A percentile compares a stretch with the other conserved stretches of the same genome.
These are phyloP conservation scores for Leccinum subfulvum DNA, from an alignment of 1,284 basidiomycete genomes.

Conservation along the genomic window DNA sequence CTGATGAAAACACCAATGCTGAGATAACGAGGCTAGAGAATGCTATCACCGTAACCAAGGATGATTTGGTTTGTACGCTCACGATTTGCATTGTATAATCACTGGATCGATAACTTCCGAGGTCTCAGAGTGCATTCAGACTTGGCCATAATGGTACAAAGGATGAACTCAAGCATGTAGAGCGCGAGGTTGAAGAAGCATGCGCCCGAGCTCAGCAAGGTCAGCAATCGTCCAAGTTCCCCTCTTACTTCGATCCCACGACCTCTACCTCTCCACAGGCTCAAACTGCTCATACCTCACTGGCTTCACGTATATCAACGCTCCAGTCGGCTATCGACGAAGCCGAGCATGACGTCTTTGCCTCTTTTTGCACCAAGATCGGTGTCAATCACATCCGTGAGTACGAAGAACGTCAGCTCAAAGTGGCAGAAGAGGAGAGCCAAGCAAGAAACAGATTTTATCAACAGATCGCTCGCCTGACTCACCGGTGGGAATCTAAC, in stretches of 20 bases:
- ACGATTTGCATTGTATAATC: background rate
- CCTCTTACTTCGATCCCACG: background rate
- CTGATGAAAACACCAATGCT: constrained; percentile 76
- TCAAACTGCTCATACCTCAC: constrained; percentile 48
- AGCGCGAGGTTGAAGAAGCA: constrained; percentile 67
- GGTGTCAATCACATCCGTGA: constrained; percentile 85
- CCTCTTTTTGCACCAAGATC: constrained; percentile 79
- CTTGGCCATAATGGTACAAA: constrained; percentile 68
- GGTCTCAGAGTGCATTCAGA: constrained; percentile 57
- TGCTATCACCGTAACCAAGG: constrained; percentile 67
- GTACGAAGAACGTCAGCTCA: constrained; percentile 92
- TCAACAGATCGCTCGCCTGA: constrained; percentile 84
- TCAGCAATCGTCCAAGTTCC: constrained; percentile 25
- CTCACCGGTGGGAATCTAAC: constrained; percentile 75
- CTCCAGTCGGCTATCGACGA: constrained; percentile 64
- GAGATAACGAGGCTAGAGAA: constrained; percentile 82
- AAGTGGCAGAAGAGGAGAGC: constrained; percentile 83
- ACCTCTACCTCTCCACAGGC: constrained; percentile 39
- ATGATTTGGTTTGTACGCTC: constrained; percentile 70
- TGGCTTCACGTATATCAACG: constrained; percentile 55
- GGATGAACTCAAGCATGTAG: constrained; percentile 77
- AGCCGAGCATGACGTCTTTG: constrained; percentile 84
- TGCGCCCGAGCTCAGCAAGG: constrained; percentile 67
- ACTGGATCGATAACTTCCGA: constrained; percentile 5
- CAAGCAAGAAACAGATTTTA: constrained; percentile 84